Conservation (phyloP, 2,329 filamentous ascomycete genomes). For the Stemphylium vesicarium region DNA sequence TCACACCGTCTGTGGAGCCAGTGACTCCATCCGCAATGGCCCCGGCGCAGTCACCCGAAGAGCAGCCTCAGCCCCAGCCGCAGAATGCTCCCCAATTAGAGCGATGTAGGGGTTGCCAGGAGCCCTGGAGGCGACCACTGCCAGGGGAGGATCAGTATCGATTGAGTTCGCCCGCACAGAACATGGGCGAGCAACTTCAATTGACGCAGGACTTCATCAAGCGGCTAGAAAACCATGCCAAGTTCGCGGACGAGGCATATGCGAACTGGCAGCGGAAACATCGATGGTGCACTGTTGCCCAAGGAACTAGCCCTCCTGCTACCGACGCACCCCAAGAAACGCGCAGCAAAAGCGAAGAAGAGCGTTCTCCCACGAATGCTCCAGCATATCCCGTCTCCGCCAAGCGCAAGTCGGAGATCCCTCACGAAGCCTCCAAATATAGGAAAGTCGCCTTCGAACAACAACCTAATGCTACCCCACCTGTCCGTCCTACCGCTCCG, state of each 20-base stretch:
- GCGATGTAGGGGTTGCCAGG: constrained; percentile 28
- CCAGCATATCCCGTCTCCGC: constrained; percentile 7
- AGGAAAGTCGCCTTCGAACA: constrained; percentile 20
- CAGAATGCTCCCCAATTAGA: constrained; percentile 26
- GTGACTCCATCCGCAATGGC: constrained; percentile 4
- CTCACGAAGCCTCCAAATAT: constrained; percentile 21
- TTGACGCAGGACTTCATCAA: constrained; percentile 24
- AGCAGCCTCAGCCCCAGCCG: constrained; percentile 9
- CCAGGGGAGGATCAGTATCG: constrained; percentile 18
- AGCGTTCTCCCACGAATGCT: neutral
- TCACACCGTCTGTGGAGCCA: constrained; percentile 16
- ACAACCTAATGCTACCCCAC: constrained; percentile 15
- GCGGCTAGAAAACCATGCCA: constrained; percentile 22
- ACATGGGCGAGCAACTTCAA: constrained; percentile 20
- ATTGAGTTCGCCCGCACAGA: constrained; percentile 20
- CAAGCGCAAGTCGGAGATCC: constrained; percentile 29
- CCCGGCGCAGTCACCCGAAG: constrained; percentile 1
- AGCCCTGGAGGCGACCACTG: constrained; percentile 28
- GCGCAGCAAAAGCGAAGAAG: constrained; percentile 8
- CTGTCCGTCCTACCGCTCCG: constrained; percentile 21
- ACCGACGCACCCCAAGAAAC: constrained; percentile 10
- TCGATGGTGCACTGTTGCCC: constrained; percentile 3
- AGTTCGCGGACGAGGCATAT: constrained; percentile 27
- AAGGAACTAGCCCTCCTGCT: constrained; percentile 6
- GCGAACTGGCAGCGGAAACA: constrained; percentile 8